Base-by-base conservation (phyloP, 1,284 basidiomycete species). In the Sanghuangporus weigelae region DNA sequence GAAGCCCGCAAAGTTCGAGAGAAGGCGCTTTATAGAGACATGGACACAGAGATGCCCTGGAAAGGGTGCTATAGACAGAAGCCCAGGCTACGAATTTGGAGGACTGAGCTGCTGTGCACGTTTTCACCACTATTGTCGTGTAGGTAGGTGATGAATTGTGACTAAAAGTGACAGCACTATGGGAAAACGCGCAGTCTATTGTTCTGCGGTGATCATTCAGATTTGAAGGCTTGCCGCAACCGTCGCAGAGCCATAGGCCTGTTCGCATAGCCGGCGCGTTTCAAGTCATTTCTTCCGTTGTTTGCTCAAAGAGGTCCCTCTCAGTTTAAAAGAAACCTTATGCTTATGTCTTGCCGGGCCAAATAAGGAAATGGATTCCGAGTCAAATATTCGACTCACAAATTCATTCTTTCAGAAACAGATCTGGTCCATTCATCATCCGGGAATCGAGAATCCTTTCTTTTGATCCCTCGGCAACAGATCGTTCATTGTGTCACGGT, bases 121-220 rank as follows among this genome's bases (percentile, higher is more conserved):
- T 55, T 62, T 58, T 65, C 48, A 60, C 11, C 23, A 59, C 58
- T 56, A 64, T 64, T 64, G 63, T 64, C 59, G 50, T 16, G 36
- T 57, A 57, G 49, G 19, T 39, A 50, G 36, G 36, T 60, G 50
- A 31, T 39, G 40, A 39, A 19, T 50, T 12, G 38, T 48, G 51
- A 61, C 44, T 19, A 48, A 61, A 48, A 55, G 58, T 60, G 63
- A 57, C 58, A 50, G 51, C 40, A 39, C 44, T 60, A 64, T 58
- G 59, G 59, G 55, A 60, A 46, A 63, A 35, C 48, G 39, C 31
- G 46, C 19, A 46, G 63, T 59, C 57, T 65, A 65, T 65, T 65
- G 64, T 65, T 65, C 64, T 65, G 42, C 64, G 60, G 54, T 62
- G 49, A 39, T 40, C 59, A 48, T 51, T n/a, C 10, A 7, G 21